Percentiles rank a stretch among this genome's conserved stretches.
Evolutionary conservation across 1,284 basidiomycete species (phyloP).

Genomic region (Clitocybe nebularis): DNA sequence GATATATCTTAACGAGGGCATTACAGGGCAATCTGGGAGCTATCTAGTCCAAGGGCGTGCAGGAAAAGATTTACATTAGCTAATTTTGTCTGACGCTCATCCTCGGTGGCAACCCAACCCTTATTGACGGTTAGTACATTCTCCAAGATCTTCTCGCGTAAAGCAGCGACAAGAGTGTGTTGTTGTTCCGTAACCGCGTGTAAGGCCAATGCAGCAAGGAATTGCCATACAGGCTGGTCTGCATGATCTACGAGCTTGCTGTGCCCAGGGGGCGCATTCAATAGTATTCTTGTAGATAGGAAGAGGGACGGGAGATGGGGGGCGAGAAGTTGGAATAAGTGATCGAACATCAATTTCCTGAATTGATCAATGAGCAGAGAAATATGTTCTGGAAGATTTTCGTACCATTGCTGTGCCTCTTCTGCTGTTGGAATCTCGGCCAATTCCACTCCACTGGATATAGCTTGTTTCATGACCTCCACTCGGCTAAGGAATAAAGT

Average conservation of each 20-base stretch:
- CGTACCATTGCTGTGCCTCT: constrained; percentile 85
- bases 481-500: constrained; percentile 92
- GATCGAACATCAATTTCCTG: constrained; percentile 83
- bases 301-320: constrained; percentile 81
- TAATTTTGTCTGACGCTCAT: constrained; percentile 63
- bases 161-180: constrained; percentile 77
- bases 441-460: constrained; percentile 46
- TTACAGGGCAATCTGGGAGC: constrained; percentile 73
- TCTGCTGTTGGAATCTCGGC: constrained; percentile 59
- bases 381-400: constrained; percentile 8
- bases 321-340: constrained; percentile 76
- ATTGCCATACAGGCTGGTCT: constrained; percentile 92
- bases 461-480: constrained; percentile 81
- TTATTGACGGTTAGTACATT: constrained; percentile 78
- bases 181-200: constrained; percentile 84
- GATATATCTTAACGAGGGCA: constrained; percentile 12
- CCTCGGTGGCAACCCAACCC: constrained; percentile 68
- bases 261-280: constrained; percentile 32
- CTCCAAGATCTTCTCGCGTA: constrained; percentile 91
- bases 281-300: constrained; percentile 79
- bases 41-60: constrained; percentile 81
- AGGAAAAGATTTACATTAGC: constrained; percentile 85
- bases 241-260: constrained; percentile 56
- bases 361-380: constrained; percentile 11
- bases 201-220: constrained; percentile 85